Evolutionary conservation across 1,284 basidiomycete species (phyloP).

Genomic region (Heterobasidion occidentale): DNA sequence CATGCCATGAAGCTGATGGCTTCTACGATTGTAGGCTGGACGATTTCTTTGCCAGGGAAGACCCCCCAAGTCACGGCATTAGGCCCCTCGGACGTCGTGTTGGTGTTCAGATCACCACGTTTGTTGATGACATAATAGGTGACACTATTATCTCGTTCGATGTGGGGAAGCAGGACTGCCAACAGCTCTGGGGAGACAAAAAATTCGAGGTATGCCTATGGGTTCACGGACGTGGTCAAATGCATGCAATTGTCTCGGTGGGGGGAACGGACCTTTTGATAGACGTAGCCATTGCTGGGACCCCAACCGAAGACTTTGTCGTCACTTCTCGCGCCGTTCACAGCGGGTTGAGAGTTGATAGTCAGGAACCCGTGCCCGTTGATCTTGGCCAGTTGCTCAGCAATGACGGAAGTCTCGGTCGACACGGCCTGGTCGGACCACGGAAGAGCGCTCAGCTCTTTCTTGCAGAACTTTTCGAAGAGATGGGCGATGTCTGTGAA

Average conservation of each 20-base stretch:
- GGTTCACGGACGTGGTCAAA: too few relatives aligned
- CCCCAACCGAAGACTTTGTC: constrained; percentile 93
- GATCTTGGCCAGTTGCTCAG: constrained; percentile 73
- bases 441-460: constrained; percentile 71
- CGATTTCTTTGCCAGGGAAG: constrained; percentile 96
- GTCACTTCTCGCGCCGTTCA: constrained; percentile 85
- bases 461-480: constrained; percentile 77
- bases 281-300: constrained; percentile 90
- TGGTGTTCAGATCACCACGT: constrained; percentile 88
- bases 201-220: constrained; percentile 98
- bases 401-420: constrained; percentile 82
- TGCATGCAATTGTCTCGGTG: not conserved
- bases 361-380: constrained; percentile 92
- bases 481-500: constrained; percentile 62
- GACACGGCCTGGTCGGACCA: constrained; percentile 94
- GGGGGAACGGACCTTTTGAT: constrained; percentile 78
- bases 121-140: constrained; percentile 97
- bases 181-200: constrained; percentile 78
- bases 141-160: constrained; percentile 85
- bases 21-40: constrained; percentile 98
- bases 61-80: constrained; percentile 99
- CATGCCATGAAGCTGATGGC: constrained; percentile 95
- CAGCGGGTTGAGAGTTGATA: constrained; percentile 97
- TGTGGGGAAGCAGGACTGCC: constrained; percentile 59
- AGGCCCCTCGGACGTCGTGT: constrained; percentile 86